A percentile compares a stretch with the other conserved stretches of the same genome.
phyloP scores from a whole-genome alignment of 441 rosid species.

The California macrophylla region DNA sequence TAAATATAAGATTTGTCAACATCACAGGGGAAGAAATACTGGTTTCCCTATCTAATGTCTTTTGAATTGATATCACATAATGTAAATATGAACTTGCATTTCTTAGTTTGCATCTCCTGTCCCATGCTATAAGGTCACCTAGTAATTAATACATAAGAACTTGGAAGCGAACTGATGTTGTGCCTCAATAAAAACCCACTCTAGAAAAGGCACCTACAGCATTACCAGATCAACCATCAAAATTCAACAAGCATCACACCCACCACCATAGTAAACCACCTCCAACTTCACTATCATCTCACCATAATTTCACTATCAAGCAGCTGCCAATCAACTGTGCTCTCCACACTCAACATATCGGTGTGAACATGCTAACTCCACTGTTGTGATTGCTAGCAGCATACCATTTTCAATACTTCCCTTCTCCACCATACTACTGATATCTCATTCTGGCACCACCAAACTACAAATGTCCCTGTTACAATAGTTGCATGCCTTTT shows the following conservation, averaged over 20 bases:
- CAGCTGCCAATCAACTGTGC: neutral
- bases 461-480: neutral
- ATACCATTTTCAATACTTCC: neutral
- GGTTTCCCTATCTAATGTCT: neutral
- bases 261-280: neutral
- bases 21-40: no score
- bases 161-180: neutral
- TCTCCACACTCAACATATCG: no score
- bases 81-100: neutral
- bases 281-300: neutral
- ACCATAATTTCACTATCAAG: neutral
- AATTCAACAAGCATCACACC: neutral
- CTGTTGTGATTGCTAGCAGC: neutral
- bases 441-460: neutral
- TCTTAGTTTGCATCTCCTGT: neutral
- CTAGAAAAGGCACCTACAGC: neutral
- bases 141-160: neutral
- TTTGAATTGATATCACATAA: neutral
- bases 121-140: neutral
- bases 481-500: neutral
- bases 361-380: neutral
- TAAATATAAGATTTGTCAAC: neutral
- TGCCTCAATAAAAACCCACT: neutral
- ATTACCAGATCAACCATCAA: neutral
- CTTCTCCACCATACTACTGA: neutral